Evolutionary conservation across 179 eudicot species (phyloP).

Genomic region (Actinidia polygama): DNA sequence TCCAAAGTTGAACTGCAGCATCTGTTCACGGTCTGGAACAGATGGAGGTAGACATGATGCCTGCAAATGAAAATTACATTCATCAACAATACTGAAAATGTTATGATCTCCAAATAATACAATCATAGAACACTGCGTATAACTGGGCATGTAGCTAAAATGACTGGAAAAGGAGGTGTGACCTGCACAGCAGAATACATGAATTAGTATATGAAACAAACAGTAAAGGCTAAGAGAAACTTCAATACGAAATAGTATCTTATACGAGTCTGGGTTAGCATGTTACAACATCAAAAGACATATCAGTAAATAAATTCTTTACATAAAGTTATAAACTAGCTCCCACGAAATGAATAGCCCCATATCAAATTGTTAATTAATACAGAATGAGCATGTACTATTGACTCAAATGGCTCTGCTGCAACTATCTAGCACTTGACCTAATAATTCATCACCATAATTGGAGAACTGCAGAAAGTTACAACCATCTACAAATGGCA

Average conservation of each 20-base stretch:
- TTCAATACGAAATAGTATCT: neutral
- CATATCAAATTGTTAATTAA: neutral
- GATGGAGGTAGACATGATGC: slow-evolving; percentile 56
- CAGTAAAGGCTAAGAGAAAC: neutral
- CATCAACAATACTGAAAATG: slow-evolving; percentile 8
- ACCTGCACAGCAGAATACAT: slow-evolving; percentile 56
- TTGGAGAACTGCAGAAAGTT: neutral
- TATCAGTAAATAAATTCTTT: neutral
- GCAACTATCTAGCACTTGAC: neutral
- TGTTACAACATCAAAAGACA: neutral
- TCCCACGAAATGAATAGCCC: neutral
- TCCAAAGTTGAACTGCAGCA: slow-evolving; percentile 76
- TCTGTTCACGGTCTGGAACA: slow-evolving; percentile 52
- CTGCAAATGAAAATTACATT: slow-evolving; percentile 45
- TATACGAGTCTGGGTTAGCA: neutral
- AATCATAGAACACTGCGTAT: slow-evolving; percentile 20
- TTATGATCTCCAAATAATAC: neutral
- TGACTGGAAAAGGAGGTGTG: slow-evolving; percentile 86
- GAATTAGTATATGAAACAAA: slow-evolving; percentile 2
- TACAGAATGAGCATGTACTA: neutral
- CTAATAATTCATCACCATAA: neutral
- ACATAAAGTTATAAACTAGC: neutral
- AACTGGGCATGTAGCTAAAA: slow-evolving; percentile 73
- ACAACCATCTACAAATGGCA: slow-evolving; percentile 4
- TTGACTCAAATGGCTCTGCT: neutral